These are phyloP conservation scores for Bipolaris cookei DNA, from an alignment of 2,329 filamentous ascomycete species.

Conservation along the genomic window DNA sequence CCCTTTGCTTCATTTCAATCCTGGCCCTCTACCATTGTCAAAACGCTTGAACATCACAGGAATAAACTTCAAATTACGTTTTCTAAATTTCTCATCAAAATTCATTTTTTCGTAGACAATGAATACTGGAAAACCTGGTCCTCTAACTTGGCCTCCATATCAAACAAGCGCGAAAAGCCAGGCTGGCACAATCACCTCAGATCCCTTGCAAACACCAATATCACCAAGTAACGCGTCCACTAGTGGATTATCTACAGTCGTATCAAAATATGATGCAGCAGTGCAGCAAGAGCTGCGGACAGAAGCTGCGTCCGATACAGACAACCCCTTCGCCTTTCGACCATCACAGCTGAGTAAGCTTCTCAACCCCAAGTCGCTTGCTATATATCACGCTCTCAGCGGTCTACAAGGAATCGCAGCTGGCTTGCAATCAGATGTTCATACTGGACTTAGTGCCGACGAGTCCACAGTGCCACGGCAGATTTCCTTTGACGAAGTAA, in stretches of 20 bases:
- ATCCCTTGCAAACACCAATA: conserved; percentile 34
- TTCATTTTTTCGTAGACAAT: no score
- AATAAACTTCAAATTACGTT: no score
- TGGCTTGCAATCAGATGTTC: conserved; percentile 58
- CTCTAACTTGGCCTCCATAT: conserved; percentile 21
- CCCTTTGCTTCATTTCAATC: not conserved
- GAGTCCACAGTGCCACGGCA: conserved; percentile 55
- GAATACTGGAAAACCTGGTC: no score
- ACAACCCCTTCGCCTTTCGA: conserved; percentile 62
- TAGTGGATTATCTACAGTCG: no score
- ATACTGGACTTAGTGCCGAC: conserved; percentile 58
- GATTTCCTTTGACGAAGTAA: conserved; percentile 59
- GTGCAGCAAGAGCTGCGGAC: conserved; percentile 35
- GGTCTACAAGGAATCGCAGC: conserved; percentile 62
- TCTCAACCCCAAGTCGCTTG: conserved; percentile 57
- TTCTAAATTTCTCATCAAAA: no score
- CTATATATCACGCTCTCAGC: conserved; percentile 60
- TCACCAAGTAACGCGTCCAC: conserved; percentile 34
- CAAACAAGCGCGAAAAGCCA: conserved; percentile 33
- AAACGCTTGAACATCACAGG: no score
- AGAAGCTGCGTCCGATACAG: conserved; percentile 35
- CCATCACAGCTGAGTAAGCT: conserved; percentile 62
- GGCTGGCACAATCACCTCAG: conserved; percentile 34
- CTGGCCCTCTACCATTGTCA: no score
- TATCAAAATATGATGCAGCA: conserved; percentile 40